Evolutionary conservation across 352 stramenopile species (phyloP), one percentile per base, ranked within the genome.

Genomic region (Paralagenidium karlingii): DNA sequence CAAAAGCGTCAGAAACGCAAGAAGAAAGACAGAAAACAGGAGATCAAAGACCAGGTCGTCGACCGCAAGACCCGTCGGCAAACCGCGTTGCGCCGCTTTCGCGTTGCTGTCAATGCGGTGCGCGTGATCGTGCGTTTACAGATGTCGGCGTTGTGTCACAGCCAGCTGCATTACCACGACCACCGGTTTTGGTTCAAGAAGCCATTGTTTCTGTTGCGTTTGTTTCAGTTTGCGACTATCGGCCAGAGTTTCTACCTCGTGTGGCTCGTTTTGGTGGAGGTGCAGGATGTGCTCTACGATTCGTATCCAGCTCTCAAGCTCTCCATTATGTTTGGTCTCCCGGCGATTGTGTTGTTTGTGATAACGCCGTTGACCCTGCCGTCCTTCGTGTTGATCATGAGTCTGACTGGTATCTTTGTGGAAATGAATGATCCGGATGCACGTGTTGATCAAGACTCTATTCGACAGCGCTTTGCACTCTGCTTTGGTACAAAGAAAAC

Each of bases 361-460:
- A 76, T 92, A 36, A 92, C 75, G 1, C 78, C 78, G 24, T 68
- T 92, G 47, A 89, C 78, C 12, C 87, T 92, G 73, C 78, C 78
- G 3, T 88, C 73, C 21, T 58, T 92, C 21, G 78, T 92, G n/a
- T 53, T 89, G 0, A 73, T 92, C 31, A 80, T 92, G 69, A 87
- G 75, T 43, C 53, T 92, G 8, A 88, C 78, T 0, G 78, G 78
- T 15, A 88, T 89, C 44, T 92, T 89, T 34, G 75, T 82, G 9
- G 75, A 92, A 20, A 58, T 89, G 21, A 89, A 87, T 28, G 58
- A 49, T 11, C 18, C 15, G 3, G n/a, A 20, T 29, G 47, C 55
- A 4, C 38, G 32, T 11, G 36, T 32, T 1, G 24, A 38, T 3
- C n/a, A n/a, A n/a, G n/a, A n/a, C n/a, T n/a, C n/a, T n/a, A n/a